Evolutionary conservation across 305 asterid species (phyloP).

Genomic region (Fraxinus velutina): DNA sequence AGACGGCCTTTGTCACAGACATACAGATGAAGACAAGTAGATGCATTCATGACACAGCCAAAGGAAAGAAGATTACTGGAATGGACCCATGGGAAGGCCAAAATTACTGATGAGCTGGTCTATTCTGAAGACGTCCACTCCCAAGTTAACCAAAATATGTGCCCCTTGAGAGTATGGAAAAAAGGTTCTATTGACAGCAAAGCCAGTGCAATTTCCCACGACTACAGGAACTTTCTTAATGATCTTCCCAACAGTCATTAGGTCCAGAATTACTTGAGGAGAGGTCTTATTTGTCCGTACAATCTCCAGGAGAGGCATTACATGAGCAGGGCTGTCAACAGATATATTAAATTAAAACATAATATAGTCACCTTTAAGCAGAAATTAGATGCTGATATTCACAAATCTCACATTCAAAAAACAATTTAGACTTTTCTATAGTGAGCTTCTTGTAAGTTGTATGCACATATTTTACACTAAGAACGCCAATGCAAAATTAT

Average conservation of each 20-base stretch:
- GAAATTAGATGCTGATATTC: conserved; percentile 16
- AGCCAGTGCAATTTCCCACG: conserved; percentile 94
- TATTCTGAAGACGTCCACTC: conserved; percentile 84
- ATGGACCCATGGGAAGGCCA: conserved; percentile 97
- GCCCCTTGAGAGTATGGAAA: conserved; percentile 87
- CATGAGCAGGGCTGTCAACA: conserved; percentile 87
- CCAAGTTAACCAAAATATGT: conserved; percentile 63
- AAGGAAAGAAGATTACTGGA: conserved; percentile 64
- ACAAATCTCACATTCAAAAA: conserved; percentile 19
- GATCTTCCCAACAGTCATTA: conserved; percentile 76
- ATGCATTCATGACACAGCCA: conserved; percentile 3
- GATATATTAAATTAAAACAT: conserved; percentile 19
- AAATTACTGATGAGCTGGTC: conserved; percentile 70
- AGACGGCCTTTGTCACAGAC: neutral
- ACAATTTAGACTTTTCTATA: neutral
- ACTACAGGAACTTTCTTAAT: conserved; percentile 92
- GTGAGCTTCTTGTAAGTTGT: conserved; percentile 8
- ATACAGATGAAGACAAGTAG: conserved; percentile 20
- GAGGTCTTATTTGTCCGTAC: conserved; percentile 83
- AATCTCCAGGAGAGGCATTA: conserved; percentile 95
- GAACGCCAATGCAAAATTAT: neutral
- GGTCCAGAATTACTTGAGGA: conserved; percentile 81
- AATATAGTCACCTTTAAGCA: conserved; percentile 12
- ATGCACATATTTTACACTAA: conserved; percentile 6
- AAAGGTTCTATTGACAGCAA: conserved; percentile 96